Conservation (phyloP, 2,329 filamentous ascomycete species). For the Incumbomyces delicatus region DNA sequence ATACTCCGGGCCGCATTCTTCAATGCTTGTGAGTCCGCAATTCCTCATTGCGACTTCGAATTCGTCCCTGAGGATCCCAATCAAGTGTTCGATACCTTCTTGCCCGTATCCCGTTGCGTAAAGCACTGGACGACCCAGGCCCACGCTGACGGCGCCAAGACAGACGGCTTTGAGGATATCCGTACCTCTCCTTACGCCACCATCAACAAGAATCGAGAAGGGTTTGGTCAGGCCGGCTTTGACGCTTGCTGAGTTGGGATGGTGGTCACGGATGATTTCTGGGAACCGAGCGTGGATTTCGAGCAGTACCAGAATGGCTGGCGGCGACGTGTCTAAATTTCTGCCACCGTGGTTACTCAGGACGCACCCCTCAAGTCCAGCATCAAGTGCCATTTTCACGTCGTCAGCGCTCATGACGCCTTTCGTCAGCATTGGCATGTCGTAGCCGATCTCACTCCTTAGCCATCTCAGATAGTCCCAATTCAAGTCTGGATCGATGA, state of each 20-base stretch:
- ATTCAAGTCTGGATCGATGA: slow-evolving; percentile 43
- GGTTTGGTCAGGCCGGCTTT: slow-evolving; percentile 11
- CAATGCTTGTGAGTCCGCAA: slow-evolving; percentile 36
- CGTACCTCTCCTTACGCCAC: slow-evolving; percentile 44
- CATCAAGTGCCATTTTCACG: slow-evolving; percentile 42
- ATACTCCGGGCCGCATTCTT: slow-evolving; percentile 34
- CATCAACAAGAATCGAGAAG: slow-evolving; percentile 45
- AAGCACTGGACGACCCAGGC: slow-evolving; percentile 44
- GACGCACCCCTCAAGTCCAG: slow-evolving; percentile 46
- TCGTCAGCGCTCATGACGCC: slow-evolving; percentile 50
- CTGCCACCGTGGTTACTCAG: slow-evolving; percentile 52
- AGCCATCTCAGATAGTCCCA: slow-evolving; percentile 50
- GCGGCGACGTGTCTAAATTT: slow-evolving; percentile 44
- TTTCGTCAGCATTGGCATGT: slow-evolving; percentile 48
- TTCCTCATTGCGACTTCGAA: slow-evolving; percentile 41
- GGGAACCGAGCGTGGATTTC: slow-evolving; percentile 44
- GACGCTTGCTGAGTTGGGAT: slow-evolving; percentile 14
- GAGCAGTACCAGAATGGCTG: slow-evolving; percentile 42
- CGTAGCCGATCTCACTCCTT: slow-evolving; percentile 29
- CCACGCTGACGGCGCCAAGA: slow-evolving; percentile 45
- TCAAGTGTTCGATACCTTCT: slow-evolving; percentile 45
- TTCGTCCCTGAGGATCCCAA: slow-evolving; percentile 42
- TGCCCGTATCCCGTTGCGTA: slow-evolving; percentile 47
- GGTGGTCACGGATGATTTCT: slow-evolving; percentile 37
- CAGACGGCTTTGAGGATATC: slow-evolving; percentile 47